Conservation (phyloP, 2,329 filamentous ascomycete genomes). For the Fusarium coffeatum region DNA sequence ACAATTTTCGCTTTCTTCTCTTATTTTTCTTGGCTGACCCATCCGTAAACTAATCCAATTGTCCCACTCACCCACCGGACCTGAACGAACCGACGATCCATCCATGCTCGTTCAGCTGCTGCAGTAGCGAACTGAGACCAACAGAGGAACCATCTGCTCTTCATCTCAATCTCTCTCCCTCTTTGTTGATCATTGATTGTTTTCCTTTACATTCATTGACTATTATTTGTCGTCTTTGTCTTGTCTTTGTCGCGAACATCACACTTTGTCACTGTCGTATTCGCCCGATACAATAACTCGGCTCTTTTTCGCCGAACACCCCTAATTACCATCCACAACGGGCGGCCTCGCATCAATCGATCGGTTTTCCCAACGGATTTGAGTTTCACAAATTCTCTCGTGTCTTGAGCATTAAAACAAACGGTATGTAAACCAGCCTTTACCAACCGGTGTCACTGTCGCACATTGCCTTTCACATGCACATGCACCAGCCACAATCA, state of each 20-base stretch:
- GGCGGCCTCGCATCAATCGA: conserved; percentile 19
- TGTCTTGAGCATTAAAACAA: conserved; percentile 11
- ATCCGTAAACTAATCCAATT: conserved; percentile 15
- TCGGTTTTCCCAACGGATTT: conserved; percentile 4
- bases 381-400: conserved; percentile 19
- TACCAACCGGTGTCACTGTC: conserved; percentile 29
- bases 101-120: conserved; percentile 17
- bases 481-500: conserved; percentile 23
- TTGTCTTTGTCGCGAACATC: background rate
- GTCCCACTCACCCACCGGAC: conserved; percentile 24
- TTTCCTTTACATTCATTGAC: conserved; percentile 6
- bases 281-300: background rate
- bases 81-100: conserved; percentile 34
- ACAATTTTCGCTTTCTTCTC: conserved; percentile 19
- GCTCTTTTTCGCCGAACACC: background rate
- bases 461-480: conserved; percentile 13
- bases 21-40: conserved; percentile 32
- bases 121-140: conserved; percentile 24
- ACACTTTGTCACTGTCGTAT: background rate
- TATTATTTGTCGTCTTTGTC: background rate
- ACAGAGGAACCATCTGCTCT: conserved; percentile 13
- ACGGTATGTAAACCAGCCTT: conserved; percentile 34
- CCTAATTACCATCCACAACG: conserved; percentile 1
- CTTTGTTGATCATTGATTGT: conserved; percentile 9
- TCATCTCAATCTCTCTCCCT: background rate